Conservation (phyloP, 2,329 filamentous ascomycete genomes). For the Pseudogymnoascus sp. region DNA sequence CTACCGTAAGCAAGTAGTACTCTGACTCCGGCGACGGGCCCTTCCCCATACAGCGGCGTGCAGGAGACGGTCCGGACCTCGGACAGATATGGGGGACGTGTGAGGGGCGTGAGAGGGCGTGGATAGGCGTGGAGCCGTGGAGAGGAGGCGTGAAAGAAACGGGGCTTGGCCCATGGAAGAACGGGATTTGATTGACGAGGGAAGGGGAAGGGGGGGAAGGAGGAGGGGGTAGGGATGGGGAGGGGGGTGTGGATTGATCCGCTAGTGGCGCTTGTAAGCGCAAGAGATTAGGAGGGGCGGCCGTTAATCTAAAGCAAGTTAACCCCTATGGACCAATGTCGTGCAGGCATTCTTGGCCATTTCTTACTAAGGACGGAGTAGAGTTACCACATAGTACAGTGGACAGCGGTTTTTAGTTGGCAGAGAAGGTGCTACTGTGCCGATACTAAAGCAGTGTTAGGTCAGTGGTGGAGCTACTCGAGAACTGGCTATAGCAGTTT, state of each 20-base stretch:
- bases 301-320: neutral
- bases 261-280: neutral
- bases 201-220: neutral
- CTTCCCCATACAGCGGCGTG: constrained; percentile 5
- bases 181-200: neutral
- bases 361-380: neutral
- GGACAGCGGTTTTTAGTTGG: neutral
- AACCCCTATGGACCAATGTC: neutral
- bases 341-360: neutral
- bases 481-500: neutral
- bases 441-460: neutral
- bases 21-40: neutral
- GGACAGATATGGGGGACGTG: neutral
- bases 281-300: constrained; percentile 1
- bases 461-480: neutral
- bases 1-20: neutral
- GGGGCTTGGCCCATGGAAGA: neutral
- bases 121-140: neutral
- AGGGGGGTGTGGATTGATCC: neutral
- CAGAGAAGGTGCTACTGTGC: neutral
- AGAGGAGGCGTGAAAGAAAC: neutral
- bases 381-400: neutral
- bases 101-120: neutral
- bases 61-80: neutral
- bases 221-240: neutral